Evolutionary conservation across 75 land plant genomes (phyloP).

Genomic region (Ceratopteris richardii): DNA sequence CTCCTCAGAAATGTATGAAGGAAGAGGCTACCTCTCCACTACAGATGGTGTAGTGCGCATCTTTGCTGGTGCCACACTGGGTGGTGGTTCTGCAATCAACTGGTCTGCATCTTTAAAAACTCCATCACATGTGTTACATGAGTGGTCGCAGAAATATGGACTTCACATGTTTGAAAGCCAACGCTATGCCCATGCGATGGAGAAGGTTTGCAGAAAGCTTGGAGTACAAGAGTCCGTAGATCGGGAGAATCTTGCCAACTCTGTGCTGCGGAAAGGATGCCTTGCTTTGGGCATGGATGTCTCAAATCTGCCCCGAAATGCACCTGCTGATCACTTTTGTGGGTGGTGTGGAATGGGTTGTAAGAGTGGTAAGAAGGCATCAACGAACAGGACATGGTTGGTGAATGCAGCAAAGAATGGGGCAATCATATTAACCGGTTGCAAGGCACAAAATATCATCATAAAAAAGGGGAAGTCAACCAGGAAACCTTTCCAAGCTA

Average conservation of each 20-base stretch:
- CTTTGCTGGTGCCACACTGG: slow-evolving; percentile 29
- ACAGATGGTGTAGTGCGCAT: slow-evolving; percentile 15
- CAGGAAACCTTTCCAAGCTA: slow-evolving; percentile 37
- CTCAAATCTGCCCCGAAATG: slow-evolving; percentile 42
- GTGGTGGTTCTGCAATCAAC: slow-evolving; percentile 34
- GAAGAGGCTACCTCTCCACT: slow-evolving; percentile 14
- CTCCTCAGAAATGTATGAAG: slow-evolving; percentile 16
- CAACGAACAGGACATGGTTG: slow-evolving; percentile 71
- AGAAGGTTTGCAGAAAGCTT: slow-evolving; percentile 48
- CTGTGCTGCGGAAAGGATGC: slow-evolving; percentile 57
- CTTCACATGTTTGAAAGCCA: slow-evolving; percentile 32
- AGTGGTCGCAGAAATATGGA: slow-evolving; percentile 27
- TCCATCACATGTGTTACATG: slow-evolving; percentile 28
- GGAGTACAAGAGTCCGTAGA: slow-evolving; percentile 40
- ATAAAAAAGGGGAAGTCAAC: slow-evolving; percentile 5
- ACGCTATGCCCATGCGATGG: slow-evolving; percentile 44
- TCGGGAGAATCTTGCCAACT: slow-evolving; percentile 46
- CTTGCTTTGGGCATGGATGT: slow-evolving; percentile 42
- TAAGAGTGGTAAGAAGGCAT: slow-evolving; percentile 51
- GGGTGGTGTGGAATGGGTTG: slow-evolving; percentile 83
- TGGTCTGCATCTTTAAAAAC: slow-evolving; percentile 37
- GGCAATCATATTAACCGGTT: slow-evolving; percentile 46
- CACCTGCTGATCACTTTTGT: slow-evolving; percentile 50
- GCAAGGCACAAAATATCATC: neutral
- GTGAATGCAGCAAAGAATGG: slow-evolving; percentile 51